Conservation (phyloP, 2,329 filamentous ascomycete genomes). For the Fusarium brevicatenulatum region DNA sequence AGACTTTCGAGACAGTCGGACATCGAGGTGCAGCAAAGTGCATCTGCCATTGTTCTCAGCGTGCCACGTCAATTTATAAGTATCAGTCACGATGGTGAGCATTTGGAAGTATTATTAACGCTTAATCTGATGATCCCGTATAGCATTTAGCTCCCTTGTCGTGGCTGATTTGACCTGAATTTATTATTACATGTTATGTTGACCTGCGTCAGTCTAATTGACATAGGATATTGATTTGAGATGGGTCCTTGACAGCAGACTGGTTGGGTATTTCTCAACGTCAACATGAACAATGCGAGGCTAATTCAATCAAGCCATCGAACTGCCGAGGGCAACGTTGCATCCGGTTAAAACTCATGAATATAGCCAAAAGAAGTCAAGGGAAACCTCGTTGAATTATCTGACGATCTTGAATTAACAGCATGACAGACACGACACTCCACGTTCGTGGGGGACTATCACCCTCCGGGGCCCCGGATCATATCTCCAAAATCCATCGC, state of each 20-base stretch:
- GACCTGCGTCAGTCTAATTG: too few relatives aligned
- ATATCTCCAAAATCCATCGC: not conserved
- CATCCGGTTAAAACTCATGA: rapidly evolving
- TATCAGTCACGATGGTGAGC: too few relatives aligned
- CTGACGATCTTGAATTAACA: not conserved
- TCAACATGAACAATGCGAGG: too few relatives aligned
- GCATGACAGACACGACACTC: not conserved
- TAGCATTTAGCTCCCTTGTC: rapidly evolving
- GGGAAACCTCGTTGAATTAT: rapidly evolving
- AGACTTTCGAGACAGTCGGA: not conserved
- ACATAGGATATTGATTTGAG: too few relatives aligned
- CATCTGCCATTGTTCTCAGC: not conserved
- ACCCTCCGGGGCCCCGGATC: not conserved
- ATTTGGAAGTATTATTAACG: not conserved
- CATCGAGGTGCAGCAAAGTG: not conserved
- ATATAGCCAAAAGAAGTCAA: not conserved
- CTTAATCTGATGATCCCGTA: rapidly evolving
- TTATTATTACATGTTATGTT: too few relatives aligned
- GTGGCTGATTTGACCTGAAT: rapidly evolving
- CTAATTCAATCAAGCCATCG: too few relatives aligned
- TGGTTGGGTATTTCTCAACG: too few relatives aligned
- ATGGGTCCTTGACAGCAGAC: too few relatives aligned
- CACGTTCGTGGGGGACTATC: not conserved
- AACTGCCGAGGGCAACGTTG: not conserved
- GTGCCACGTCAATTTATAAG: not conserved